These are phyloP conservation scores for Isabelozyma pseudorhagii DNA, from an alignment of 805 yeast genomes.

Conservation along the genomic window DNA sequence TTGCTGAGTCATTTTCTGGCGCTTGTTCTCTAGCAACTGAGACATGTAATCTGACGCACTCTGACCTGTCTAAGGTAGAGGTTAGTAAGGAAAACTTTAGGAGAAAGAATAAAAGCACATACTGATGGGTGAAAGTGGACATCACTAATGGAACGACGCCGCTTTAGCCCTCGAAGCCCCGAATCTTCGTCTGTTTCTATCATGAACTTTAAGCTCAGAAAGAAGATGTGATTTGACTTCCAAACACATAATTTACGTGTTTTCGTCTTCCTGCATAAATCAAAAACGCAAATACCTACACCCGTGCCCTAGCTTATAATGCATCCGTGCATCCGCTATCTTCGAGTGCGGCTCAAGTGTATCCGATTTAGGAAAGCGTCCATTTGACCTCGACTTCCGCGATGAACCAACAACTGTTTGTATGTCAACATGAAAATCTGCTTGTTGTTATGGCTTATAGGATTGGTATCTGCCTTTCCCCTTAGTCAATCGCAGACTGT, in stretches of 20 bases:
- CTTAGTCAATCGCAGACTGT: not conserved
- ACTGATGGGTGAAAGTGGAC: constrained; percentile 1
- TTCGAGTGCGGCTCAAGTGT: not conserved
- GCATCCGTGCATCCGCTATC: too few relatives aligned
- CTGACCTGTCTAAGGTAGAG: constrained; percentile 4
- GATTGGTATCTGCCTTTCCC: not conserved
- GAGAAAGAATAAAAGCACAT: not conserved
- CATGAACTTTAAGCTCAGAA: not conserved
- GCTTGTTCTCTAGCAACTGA: constrained; percentile 10
- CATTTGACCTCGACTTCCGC: not conserved
- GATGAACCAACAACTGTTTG: too few relatives aligned
- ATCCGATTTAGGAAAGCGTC: not conserved
- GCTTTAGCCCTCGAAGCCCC: not conserved
- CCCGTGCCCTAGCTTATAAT: not conserved
- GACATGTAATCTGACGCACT: constrained; percentile 10
- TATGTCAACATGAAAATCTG: not conserved
- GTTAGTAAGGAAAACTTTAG: constrained; percentile 4
- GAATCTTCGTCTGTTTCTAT: not conserved
- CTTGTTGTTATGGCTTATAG: not conserved
- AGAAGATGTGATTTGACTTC: not conserved
- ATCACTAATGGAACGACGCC: not conserved
- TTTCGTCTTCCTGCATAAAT: not conserved
- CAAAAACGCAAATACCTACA: not conserved
- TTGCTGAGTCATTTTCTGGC: constrained; percentile 6
- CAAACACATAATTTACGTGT: not conserved